A percentile compares a stretch with the other conserved stretches of the same genome.
Evolutionary conservation across 2,329 filamentous ascomycete genomes (phyloP).

Genomic region (Colletotrichum lupini): DNA sequence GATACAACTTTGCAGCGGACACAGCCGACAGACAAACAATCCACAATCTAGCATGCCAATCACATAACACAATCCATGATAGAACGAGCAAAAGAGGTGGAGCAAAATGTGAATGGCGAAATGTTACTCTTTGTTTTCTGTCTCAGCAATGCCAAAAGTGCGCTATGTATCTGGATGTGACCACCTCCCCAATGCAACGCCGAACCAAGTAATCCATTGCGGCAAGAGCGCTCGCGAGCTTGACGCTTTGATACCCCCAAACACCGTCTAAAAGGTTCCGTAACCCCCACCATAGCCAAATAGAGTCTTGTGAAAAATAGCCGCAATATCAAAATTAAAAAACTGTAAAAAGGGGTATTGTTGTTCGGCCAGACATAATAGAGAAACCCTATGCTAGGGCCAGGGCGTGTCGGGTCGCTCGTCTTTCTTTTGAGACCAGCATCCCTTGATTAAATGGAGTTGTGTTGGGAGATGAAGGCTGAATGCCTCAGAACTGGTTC

Average conservation of each 20-base stretch:
- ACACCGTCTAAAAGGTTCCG: slow-evolving; percentile 32
- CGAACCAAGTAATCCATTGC: slow-evolving; percentile 22
- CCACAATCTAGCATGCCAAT: neutral
- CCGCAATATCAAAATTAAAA: slow-evolving; percentile 34
- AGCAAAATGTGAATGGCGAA: neutral
- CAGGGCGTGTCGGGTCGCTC: slow-evolving; percentile 11
- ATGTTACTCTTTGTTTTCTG: slow-evolving; percentile 24
- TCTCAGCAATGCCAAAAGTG: slow-evolving; percentile 32
- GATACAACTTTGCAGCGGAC: neutral
- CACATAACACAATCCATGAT: neutral
- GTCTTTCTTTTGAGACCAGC: slow-evolving; percentile 5
- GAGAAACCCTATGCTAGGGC: slow-evolving; percentile 12
- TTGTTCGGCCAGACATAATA: slow-evolving; percentile 33
- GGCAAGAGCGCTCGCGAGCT: slow-evolving; percentile 13
- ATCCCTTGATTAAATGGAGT: slow-evolving; percentile 4
- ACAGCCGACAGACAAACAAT: neutral
- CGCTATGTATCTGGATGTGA: slow-evolving; percentile 34
- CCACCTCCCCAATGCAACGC: slow-evolving; percentile 25
- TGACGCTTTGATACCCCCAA: slow-evolving; percentile 30
- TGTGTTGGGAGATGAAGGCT: neutral
- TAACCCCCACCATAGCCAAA: slow-evolving; percentile 18
- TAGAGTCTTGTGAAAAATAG: slow-evolving; percentile 28
- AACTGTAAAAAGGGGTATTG: slow-evolving; percentile 36
- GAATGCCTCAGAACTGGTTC: slow-evolving; percentile 37
- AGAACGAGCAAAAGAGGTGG: too few relatives aligned